Percentiles rank a stretch among this genome's conserved stretches.
These are phyloP conservation scores for Parastagonospora avenae DNA, from an alignment of 2,329 filamentous ascomycete genomes.

Conservation along the genomic window DNA sequence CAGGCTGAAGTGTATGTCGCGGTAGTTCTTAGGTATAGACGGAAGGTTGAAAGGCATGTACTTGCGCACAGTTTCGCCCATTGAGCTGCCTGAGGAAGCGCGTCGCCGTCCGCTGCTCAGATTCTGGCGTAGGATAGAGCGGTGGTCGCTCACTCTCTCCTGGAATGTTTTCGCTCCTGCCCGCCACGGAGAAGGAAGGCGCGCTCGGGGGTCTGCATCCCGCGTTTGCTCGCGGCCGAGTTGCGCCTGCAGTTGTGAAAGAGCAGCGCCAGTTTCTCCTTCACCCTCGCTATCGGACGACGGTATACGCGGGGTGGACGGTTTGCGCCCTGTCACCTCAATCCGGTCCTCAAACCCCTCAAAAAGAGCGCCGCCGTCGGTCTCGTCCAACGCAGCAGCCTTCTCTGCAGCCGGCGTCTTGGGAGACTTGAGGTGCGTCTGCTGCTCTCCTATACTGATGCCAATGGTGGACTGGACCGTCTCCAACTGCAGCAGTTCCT, in stretches of 20 bases:
- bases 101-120: constrained; percentile 44
- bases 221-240: neutral
- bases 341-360: constrained; percentile 42
- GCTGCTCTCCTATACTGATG: constrained; percentile 63
- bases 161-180: constrained; percentile 44
- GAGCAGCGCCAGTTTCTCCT: neutral
- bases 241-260: constrained; percentile 5
- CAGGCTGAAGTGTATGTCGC: constrained; percentile 44
- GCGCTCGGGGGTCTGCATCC: constrained; percentile 21
- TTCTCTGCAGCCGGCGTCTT: constrained; percentile 65
- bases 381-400: constrained; percentile 58
- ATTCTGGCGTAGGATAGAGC: constrained; percentile 46
- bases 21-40: constrained; percentile 43
- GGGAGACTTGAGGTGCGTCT: constrained; percentile 62
- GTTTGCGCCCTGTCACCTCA: constrained; percentile 6
- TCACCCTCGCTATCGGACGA: constrained; percentile 5
- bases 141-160: constrained; percentile 42
- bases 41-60: constrained; percentile 46
- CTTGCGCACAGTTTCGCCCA: constrained; percentile 42
- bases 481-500: constrained; percentile 39
- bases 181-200: constrained; percentile 54
- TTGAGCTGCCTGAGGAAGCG: constrained; percentile 46
- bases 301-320: neutral
- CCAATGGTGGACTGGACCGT: constrained; percentile 57
- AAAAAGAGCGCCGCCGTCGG: constrained; percentile 55